A percentile compares a stretch with the other conserved stretches of the same genome.
phyloP scores from a whole-genome alignment of 2,329 filamentous ascomycete genomes.

The Aureobasidium uvarum region DNA sequence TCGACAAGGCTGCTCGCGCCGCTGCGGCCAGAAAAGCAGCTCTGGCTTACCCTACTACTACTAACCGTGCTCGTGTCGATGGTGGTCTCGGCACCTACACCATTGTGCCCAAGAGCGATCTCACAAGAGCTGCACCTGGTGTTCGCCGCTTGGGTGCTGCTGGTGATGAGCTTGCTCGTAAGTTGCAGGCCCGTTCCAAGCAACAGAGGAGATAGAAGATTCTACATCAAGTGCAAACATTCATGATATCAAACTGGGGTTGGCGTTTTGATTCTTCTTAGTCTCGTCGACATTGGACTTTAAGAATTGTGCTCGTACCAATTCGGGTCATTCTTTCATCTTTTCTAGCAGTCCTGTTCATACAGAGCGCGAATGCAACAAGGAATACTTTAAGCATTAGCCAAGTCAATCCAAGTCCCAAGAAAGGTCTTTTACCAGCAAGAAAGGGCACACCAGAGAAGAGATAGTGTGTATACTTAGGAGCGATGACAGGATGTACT shows the following conservation, averaged over 20 bases:
- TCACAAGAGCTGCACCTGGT: conserved; percentile 36
- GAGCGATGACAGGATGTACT: neutral
- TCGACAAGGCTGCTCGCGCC: conserved; percentile 43
- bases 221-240: neutral
- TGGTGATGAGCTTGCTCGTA: conserved; percentile 40
- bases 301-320: neutral
- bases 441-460: too few species aligned
- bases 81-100: conserved; percentile 60
- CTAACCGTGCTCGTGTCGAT: conserved; percentile 60
- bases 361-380: too few species aligned
- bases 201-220: conserved; percentile 8
- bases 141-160: conserved; percentile 33
- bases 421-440: too few species aligned
- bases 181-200: conserved; percentile 26
- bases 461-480: too few species aligned
- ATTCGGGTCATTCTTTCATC: neutral
- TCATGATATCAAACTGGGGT: neutral
- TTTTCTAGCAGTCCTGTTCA: too few species aligned
- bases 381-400: too few species aligned
- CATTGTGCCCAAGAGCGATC: conserved; percentile 60
- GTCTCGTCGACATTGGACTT: neutral
- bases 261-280: neutral
- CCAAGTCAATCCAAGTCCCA: too few species aligned
- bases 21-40: conserved; percentile 53
- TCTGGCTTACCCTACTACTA: conserved; percentile 53